phyloP scores from a whole-genome alignment of 108 stramenopile genomes.

The Fragilaria radians region DNA sequence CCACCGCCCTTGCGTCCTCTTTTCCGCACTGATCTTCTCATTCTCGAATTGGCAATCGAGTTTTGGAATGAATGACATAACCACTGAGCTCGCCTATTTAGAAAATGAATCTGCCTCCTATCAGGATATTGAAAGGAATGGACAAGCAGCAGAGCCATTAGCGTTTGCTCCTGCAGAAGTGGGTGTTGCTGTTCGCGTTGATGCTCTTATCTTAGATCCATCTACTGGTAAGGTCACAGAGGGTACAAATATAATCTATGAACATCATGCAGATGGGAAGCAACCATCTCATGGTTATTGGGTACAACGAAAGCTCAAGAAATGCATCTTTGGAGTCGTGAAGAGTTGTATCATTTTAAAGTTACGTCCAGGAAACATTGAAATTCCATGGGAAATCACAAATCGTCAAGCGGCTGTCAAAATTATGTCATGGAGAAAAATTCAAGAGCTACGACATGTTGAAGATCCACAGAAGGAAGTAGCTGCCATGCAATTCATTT shows the following conservation, averaged over 20 bases:
- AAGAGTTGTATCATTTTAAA: constrained; percentile 60
- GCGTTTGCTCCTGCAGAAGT: constrained; percentile 33
- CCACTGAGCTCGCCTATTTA: constrained; percentile 37
- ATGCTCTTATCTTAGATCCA: constrained; percentile 61
- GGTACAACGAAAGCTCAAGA: constrained; percentile 68
- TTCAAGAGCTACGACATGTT: constrained; percentile 41
- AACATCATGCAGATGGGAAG: constrained; percentile 45
- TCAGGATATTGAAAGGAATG: constrained; percentile 40
- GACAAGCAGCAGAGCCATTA: constrained; percentile 26
- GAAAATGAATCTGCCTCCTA: constrained; percentile 49
- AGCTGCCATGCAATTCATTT: constrained; percentile 80
- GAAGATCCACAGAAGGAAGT: constrained; percentile 91
- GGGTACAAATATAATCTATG: constrained; percentile 65
- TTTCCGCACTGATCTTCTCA: too few species aligned
- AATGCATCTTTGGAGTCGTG: constrained; percentile 75
- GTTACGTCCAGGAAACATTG: constrained; percentile 43
- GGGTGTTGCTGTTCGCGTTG: constrained; percentile 49
- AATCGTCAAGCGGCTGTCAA: constrained; percentile 60
- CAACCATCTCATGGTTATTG: constrained; percentile 63
- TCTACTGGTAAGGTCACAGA: constrained; percentile 35
- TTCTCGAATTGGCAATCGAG: too few species aligned
- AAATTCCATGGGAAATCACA: constrained; percentile 69
- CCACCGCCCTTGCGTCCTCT: too few species aligned
- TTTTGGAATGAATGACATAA: too few species aligned
- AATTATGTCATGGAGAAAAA: constrained; percentile 62